Evolutionary conservation across 345 rosid genomes (phyloP).

Genomic region (Excoecaria agallocha): DNA sequence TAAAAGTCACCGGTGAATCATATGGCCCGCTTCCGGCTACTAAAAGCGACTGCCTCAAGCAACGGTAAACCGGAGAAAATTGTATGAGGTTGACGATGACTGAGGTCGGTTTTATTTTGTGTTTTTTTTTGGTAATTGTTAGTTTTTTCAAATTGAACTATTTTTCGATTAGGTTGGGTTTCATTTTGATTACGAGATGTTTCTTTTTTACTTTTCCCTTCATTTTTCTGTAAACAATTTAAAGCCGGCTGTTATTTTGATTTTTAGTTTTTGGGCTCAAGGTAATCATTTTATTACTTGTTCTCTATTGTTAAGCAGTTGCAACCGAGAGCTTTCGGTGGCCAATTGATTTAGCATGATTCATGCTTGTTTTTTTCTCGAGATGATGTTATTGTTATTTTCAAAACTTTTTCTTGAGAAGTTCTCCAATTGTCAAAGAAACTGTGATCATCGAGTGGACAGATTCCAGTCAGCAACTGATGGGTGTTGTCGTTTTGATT

Average conservation of each 20-base stretch:
- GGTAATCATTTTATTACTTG: background rate
- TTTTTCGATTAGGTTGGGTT: background rate
- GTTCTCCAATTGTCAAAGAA: too few species aligned
- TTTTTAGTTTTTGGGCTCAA: background rate
- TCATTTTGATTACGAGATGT: background rate
- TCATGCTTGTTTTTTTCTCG: background rate
- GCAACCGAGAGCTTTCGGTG: background rate
- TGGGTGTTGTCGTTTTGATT: too few species aligned
- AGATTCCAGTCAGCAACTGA: too few species aligned
- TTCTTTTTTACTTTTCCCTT: too few species aligned
- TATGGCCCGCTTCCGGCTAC: background rate
- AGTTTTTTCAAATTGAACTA: background rate
- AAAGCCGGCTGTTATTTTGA: background rate
- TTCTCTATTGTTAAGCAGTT: background rate
- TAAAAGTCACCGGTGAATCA: conserved; percentile 1
- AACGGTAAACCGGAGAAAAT: background rate
- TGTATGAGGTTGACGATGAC: conserved; percentile 11
- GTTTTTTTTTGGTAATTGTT: too few species aligned
- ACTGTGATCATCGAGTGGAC: too few species aligned
- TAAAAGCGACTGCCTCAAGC: background rate
- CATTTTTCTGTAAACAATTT: background rate
- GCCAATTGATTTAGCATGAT: background rate
- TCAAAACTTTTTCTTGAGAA: background rate
- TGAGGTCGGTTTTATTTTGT: conserved; percentile 12
- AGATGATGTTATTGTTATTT: background rate